phyloP scores from a whole-genome alignment of 306 rosid genomes.

The Macrotyloma uniflorum region DNA sequence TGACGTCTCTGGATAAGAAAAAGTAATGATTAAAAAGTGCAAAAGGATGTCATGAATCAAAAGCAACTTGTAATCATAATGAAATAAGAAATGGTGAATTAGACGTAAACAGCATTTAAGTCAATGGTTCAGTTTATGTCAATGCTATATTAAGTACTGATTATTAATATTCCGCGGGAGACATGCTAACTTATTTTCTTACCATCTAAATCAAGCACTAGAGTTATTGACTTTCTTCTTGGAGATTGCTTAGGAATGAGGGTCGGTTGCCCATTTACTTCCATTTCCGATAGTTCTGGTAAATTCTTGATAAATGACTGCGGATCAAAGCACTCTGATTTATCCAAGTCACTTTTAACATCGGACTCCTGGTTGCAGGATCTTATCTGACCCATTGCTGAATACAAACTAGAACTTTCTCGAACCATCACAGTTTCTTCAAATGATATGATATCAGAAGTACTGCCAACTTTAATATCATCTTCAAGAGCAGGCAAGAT shows the following conservation, averaged over 20 bases:
- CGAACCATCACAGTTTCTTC: conserved; percentile 58
- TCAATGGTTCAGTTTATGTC: background rate
- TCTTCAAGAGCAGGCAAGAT: conserved; percentile 84
- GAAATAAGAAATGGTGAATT: background rate
- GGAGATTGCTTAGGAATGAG: conserved; percentile 59
- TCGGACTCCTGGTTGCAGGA: conserved; percentile 65
- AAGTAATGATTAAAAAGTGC: background rate
- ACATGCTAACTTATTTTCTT: conserved; percentile 45
- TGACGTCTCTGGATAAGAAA: background rate
- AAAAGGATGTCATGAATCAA: background rate
- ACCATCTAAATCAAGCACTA: conserved; percentile 99
- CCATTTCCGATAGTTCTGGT: conserved; percentile 85
- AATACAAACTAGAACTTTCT: conserved; percentile 66
- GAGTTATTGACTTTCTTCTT: conserved; percentile 68
- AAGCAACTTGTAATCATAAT: background rate
- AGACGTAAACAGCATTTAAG: background rate
- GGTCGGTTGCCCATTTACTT: conserved; percentile 61
- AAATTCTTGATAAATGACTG: conserved; percentile 77
- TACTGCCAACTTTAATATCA: conserved; percentile 53
- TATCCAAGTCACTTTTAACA: conserved; percentile 60
- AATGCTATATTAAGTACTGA: conserved; percentile 8
- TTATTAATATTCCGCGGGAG: conserved; percentile 13
- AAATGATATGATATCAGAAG: conserved; percentile 49
- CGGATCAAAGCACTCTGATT: conserved; percentile 88
- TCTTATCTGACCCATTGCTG: conserved; percentile 75